phyloP scores from a whole-genome alignment of 257 asterid genomes.

The Gentiana dahurica region DNA sequence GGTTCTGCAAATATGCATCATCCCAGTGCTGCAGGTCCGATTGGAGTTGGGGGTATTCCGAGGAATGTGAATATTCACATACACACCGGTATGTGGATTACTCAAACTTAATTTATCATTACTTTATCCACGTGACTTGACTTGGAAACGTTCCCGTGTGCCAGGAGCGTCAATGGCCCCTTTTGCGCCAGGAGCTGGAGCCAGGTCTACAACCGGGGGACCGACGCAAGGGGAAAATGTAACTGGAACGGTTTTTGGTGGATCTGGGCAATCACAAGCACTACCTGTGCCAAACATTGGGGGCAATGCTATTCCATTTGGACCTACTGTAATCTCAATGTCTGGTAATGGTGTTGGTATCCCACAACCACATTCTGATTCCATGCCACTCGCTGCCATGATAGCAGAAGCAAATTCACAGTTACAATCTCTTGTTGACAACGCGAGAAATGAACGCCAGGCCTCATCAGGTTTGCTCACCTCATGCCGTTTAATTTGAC shows the following conservation, averaged over 20 bases:
- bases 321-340: slow-evolving; percentile 26
- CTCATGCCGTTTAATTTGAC: no score
- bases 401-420: slow-evolving; percentile 35
- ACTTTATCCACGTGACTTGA: background rate
- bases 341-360: slow-evolving; percentile 35
- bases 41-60: slow-evolving; percentile 43
- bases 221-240: slow-evolving; percentile 40
- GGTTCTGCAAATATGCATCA: slow-evolving; percentile 30
- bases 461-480: slow-evolving; percentile 28
- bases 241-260: slow-evolving; percentile 26
- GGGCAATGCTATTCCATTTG: slow-evolving; percentile 27
- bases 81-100: slow-evolving; percentile 52
- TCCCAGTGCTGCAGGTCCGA: slow-evolving; percentile 42
- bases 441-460: slow-evolving; percentile 19
- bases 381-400: slow-evolving; percentile 19
- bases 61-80: slow-evolving; percentile 86
- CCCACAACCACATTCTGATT: slow-evolving; percentile 23
- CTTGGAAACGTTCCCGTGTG: background rate
- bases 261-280: slow-evolving; percentile 39
- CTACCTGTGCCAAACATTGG: slow-evolving; percentile 20
- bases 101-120: background rate
- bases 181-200: slow-evolving; percentile 32
- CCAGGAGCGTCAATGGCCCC: slow-evolving; percentile 39
- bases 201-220: slow-evolving; percentile 44
- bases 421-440: slow-evolving; percentile 19